Evolutionary conservation across 2,329 filamentous ascomycete species (phyloP).

Genomic region (Teratosphaeriaceae sp.): DNA sequence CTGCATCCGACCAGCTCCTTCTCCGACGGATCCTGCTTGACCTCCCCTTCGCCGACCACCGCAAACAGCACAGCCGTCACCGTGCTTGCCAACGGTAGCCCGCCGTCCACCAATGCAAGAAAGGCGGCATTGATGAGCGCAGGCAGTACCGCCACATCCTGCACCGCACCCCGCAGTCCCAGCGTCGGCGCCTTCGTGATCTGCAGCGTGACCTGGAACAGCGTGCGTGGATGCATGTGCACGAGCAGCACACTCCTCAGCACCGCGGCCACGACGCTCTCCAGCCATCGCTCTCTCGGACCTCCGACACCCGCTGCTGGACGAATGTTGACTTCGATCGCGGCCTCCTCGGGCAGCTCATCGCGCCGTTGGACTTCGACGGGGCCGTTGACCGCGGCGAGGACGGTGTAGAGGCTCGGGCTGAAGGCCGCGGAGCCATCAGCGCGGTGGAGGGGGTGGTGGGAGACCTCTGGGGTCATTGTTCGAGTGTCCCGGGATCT

Average conservation of each 20-base stretch:
- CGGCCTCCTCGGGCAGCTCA: constrained; percentile 84
- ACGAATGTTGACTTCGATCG: constrained; percentile 82
- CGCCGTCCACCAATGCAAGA: constrained; percentile 72
- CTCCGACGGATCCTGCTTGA: constrained; percentile 52
- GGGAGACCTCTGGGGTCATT: constrained; percentile 20
- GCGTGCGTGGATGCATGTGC: constrained; percentile 66
- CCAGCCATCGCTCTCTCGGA: constrained; percentile 61
- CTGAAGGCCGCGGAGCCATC: constrained; percentile 78
- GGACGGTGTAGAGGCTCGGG: constrained; percentile 68
- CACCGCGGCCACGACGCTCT: constrained; percentile 65
- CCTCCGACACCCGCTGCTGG: constrained; percentile 74
- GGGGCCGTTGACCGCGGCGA: constrained; percentile 85
- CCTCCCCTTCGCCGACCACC: constrained; percentile 36
- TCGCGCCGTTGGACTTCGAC: constrained; percentile 85
- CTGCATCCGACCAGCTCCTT: constrained; percentile 55
- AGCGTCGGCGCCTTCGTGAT: constrained; percentile 41
- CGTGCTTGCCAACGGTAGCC: constrained; percentile 70
- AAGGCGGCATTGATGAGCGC: constrained; percentile 74
- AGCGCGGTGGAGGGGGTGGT: constrained; percentile 53
- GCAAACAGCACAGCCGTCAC: constrained; percentile 61
- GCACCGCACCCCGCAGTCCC: constrained; percentile 45
- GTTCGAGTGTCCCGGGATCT: too few relatives aligned
- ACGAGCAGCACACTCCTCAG: constrained; percentile 69
- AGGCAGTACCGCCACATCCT: constrained; percentile 76
- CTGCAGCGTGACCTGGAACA: constrained; percentile 79